Base-by-base conservation (phyloP, 2,329 filamentous ascomycete genomes). In the Tolypocladium nubicola region DNA sequence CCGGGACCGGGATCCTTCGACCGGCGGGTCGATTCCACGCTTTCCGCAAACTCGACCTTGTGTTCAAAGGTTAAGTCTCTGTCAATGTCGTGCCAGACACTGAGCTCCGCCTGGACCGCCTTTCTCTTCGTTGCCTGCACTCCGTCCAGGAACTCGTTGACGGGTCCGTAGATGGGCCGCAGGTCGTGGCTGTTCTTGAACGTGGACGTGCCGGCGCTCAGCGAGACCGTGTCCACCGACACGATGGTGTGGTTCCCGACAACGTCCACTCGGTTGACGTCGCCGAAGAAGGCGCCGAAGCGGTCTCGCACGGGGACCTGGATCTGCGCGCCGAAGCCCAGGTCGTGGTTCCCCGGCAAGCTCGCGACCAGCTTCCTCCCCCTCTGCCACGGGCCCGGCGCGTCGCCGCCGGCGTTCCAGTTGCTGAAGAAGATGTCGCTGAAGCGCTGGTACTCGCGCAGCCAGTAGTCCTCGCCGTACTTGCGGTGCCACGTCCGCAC, bases 201-300 rank as follows among this genome's bases (percentile, higher is more conserved):
- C 53, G 75, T 69, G 2, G 81, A 82, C 2, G 76, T 76, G 50
- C 70, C 79, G 3, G 94, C 93, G 67, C 90, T 96, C 65, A 97
- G 73, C 0, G 92, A 97, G 5, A 96, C 86, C 0, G 87, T 84
- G 68, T 99, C 94, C 9, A 99, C 81, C 0, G 90, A 95, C 23
- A 99, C 89, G 68, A 99, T 91, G 0, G 90, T 95, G 70, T 99
- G 94, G 67, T 99, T 99, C 14, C 90, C 94, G 56, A 97, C 80
- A 6, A 97, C 81, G 69, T 97, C 91, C 23, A 99, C 85, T 10
- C 90, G 81, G 70, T 97, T 97, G n/a, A 86, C 83, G 57, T 94
- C 87, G 5, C 94, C 94, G 73, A 99, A 97, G 68, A 87, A 96
- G 4, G 87, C 84, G 66, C 87, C 83, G 70, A 97, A 99, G 19